Conservation (phyloP, 1,139 yeast species). For the Spencermartinsiella ligniputridi region DNA sequence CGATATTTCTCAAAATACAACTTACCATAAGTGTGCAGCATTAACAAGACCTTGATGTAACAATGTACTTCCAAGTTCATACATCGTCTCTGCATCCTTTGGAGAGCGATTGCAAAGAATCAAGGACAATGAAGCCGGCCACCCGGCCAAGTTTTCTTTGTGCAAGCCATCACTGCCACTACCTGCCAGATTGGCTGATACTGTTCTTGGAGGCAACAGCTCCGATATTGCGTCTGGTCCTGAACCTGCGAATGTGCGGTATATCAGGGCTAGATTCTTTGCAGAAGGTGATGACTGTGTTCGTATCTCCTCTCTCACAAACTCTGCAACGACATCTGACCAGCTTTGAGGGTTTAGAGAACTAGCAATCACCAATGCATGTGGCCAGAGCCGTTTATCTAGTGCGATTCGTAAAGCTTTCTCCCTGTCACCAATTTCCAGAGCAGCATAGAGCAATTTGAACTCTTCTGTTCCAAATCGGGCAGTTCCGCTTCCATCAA, state of each 20-base stretch:
- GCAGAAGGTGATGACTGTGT: constrained; percentile 33
- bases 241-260: constrained; percentile 65
- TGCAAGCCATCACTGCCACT: constrained; percentile 5
- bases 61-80: constrained; percentile 32
- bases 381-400: constrained; percentile 67
- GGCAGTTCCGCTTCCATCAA: constrained; percentile 25
- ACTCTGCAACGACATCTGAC: constrained; percentile 51
- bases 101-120: constrained; percentile 32
- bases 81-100: constrained; percentile 31
- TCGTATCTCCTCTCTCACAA: constrained; percentile 42
- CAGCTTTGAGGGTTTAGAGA: constrained; percentile 60
- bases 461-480: constrained; percentile 34
- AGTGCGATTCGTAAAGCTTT: constrained; percentile 64
- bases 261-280: constrained; percentile 56
- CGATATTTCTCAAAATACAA: too few species aligned
- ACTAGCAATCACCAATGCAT: constrained; percentile 69
- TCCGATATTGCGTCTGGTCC: constrained; percentile 50
- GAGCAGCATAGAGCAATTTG: constrained; percentile 29
- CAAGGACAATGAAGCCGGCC: constrained; percentile 34
- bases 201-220: constrained; percentile 29
- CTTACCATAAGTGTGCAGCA: constrained; percentile 32
- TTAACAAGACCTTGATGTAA: constrained; percentile 27
- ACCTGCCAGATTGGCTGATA: constrained; percentile 13
- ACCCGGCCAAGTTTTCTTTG: constrained; percentile 22
- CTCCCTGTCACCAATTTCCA: constrained; percentile 62